Evolutionary conservation across 345 rosid genomes (phyloP), one percentile per base, ranked within the genome.

Genomic region (Eucalyptus cloeziana): DNA sequence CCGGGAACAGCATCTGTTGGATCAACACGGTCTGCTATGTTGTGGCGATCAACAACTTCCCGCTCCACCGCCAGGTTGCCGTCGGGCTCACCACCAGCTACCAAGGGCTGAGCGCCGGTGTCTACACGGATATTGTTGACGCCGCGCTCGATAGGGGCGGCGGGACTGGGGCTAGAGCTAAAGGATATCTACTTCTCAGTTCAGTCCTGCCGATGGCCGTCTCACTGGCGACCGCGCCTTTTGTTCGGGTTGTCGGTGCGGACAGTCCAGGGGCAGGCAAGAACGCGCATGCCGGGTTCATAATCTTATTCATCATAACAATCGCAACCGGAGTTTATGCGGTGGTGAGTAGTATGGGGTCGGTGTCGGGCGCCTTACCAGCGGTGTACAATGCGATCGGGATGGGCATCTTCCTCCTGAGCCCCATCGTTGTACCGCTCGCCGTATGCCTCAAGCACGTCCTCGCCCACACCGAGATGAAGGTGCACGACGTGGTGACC

Each of bases 1-100:
- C 98, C 11, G 99, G 99, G 60, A 97, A 97, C 89, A 95, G 99
- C 90, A 96, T 97, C n/a, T 97, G 99, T 49, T 97, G 99, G 99
- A 93, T 97, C 92, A 97, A 97, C 93, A 96, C 99, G 1, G 99
- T 96, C 25, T 94, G 95, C 58, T 96, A 95, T 86, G 88, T 94
- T 8, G 95, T 94, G 2, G 90, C 91, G 0, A 96, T 96, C 45
- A 88, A 89, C 5, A 95, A 93, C 79, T 96, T 96, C 86, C 94
- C 97, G 0, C 37, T 71, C 40, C 91, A 94, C 44, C 94, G 94
- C 50, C 98, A 96, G 67, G 92, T 95, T 0, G 96, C 96, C 1
- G 95, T 94, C 2, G 99, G 99, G 27, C 86, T 98, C 85, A 94
- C 94, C 60, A 91, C 96, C 2, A 95, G 99, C 89, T 98, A 96